phyloP scores from a whole-genome alignment of 2,329 filamentous ascomycete species.

The Diaporthe humulicola region DNA sequence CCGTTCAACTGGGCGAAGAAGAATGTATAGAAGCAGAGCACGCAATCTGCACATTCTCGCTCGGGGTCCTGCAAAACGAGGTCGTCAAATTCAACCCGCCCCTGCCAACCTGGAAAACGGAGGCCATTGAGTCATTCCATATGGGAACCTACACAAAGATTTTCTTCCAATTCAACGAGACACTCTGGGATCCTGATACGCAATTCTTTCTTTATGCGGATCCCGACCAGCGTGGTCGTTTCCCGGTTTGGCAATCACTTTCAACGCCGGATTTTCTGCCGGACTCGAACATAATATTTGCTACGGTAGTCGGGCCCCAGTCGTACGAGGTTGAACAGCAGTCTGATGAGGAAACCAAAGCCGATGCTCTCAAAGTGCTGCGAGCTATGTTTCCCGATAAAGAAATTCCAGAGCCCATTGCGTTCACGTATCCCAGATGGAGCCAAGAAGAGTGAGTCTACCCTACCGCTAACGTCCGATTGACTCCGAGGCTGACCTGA shows the following conservation, averaged over 20 bases:
- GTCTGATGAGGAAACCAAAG: not conserved
- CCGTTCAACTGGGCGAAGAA: not conserved
- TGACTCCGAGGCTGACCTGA: not conserved
- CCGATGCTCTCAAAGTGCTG: not conserved
- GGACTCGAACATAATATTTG: not conserved
- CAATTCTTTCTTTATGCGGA: not conserved
- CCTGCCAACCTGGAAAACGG: not conserved
- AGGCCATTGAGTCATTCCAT: not conserved
- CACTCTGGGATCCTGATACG: not conserved
- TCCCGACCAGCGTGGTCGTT: not conserved
- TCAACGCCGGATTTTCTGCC: not conserved
- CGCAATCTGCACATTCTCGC: not conserved
- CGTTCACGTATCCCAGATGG: constrained; percentile 8
- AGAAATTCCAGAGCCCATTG: not conserved
- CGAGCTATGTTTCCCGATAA: not conserved
- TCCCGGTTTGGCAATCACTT: not conserved
- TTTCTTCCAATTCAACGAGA: not conserved
- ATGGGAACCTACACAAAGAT: not conserved
- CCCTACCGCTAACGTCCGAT: not conserved
- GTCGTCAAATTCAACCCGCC: not conserved
- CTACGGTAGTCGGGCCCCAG: not conserved
- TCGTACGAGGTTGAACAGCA: not conserved
- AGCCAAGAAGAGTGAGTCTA: not conserved
- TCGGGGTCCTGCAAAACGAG: not conserved
- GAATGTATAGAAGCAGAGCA: not conserved